Conservation (phyloP, 345 rosid species). For the Populus nigra region DNA sequence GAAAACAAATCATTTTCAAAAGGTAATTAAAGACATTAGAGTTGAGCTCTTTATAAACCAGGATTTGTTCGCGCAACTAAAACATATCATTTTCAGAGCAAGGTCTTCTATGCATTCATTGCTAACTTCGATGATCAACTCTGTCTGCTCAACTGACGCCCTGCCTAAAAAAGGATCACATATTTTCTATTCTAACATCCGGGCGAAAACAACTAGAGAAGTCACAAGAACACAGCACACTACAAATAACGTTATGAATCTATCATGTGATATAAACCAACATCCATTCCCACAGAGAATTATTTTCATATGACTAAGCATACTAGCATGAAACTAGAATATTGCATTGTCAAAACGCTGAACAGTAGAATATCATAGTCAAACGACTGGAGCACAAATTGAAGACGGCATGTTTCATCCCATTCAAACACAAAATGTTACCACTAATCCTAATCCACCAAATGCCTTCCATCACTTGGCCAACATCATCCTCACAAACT, state of each 20-base stretch:
- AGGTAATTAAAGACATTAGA: neutral
- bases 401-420: neutral
- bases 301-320: neutral
- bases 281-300: neutral
- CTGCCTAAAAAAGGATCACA: neutral
- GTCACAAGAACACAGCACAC: neutral
- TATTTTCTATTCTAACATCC: neutral
- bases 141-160: neutral
- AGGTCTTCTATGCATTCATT: too few species aligned
- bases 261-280: neutral
- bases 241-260: neutral
- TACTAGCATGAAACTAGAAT: neutral
- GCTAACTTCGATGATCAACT: neutral
- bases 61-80: neutral
- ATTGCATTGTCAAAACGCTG: too few species aligned
- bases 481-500: slow-evolving; percentile 46
- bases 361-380: too few species aligned
- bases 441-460: neutral
- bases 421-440: neutral
- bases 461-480: slow-evolving; percentile 23
- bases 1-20: neutral
- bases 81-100: too few species aligned
- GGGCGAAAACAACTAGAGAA: neutral
- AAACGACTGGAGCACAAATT: neutral
- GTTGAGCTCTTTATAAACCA: neutral